Conservation (phyloP, 2,329 filamentous ascomycete species). For the Huntiella savannae region DNA sequence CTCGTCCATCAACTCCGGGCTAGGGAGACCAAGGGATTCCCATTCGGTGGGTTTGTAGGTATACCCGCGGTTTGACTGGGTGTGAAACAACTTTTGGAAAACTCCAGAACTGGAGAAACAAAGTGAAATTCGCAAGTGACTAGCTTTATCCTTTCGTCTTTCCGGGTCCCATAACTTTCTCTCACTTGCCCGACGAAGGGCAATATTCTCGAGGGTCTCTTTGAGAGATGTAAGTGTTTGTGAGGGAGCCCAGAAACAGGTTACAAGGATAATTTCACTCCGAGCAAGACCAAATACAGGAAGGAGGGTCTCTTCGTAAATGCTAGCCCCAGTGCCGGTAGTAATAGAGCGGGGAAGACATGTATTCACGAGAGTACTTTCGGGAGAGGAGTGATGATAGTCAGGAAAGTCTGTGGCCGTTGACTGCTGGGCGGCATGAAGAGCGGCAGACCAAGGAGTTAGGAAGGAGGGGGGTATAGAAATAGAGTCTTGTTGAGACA, state of each 20-base stretch:
- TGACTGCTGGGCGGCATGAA: constrained; percentile 16
- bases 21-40: constrained; percentile 45
- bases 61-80: constrained; percentile 41
- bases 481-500: no score
- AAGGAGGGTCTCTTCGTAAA: constrained; percentile 35
- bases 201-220: constrained; percentile 39
- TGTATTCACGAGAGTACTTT: constrained; percentile 26
- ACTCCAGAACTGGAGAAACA: constrained; percentile 59
- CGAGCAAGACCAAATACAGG: constrained; percentile 41
- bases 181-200: constrained; percentile 23
- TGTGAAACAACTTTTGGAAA: constrained; percentile 57
- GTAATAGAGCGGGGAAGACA: constrained; percentile 29
- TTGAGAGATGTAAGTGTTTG: constrained; percentile 37
- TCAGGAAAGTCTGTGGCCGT: constrained; percentile 27
- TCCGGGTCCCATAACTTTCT: constrained; percentile 11
- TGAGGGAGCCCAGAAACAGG: constrained; percentile 65
- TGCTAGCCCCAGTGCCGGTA: constrained; percentile 37
- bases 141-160: constrained; percentile 10
- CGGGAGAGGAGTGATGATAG: constrained; percentile 25
- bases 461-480: neutral
- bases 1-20: constrained; percentile 28
- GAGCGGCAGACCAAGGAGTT: constrained; percentile 4
- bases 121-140: constrained; percentile 41
- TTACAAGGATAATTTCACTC: constrained; percentile 54
- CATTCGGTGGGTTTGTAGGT: constrained; percentile 41